Base-by-base conservation (phyloP, 179 eudicot species). In the Camellia oleifera region DNA sequence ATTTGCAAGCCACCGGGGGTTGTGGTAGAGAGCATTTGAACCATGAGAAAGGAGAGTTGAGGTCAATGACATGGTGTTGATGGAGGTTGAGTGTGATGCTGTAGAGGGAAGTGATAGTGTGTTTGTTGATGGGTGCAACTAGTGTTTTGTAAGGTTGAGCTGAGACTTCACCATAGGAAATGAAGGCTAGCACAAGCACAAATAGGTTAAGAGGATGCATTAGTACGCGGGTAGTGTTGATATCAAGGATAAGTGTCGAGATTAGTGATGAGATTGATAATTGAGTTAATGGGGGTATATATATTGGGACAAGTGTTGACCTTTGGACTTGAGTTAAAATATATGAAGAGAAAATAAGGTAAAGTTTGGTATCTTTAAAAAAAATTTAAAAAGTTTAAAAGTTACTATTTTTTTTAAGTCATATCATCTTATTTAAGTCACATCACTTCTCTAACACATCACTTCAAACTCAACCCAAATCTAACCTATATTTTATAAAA, bases 31-130 rank as follows among this genome's bases (percentile, higher is more conserved):
- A 17, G 82, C 74, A 74, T 3, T 61, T 44, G 56, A 15, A 45
- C 79, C 79, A 76, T 23, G 69, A 76, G 70, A 76, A 48, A 76
- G 79, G 79, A 18, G 79, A 52, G 9, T 50, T 63, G 44, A 76
- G 58, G 44, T 76, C 79, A 45, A 76, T 62, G 42, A 76, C 70
- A 46, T 76, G 63, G 50, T 20, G 69, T 0, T 63, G 60, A 12
- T 62, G 69, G 69, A 50, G 8, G 69, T 62, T 76, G 58, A 76
- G 58, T 2, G 79, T 76, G 70, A 76, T 58, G 68, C 53, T 75
- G 54, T 58, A 63, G 17, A 63, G 44, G 79, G 79, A 76, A 3
- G 79, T 45, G 11, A n/a, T 20, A n/a, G 45, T 6, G 52, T 56
- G 18, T 44, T 60, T 60, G 4, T 4, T 42, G 48, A 56, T 60